These are phyloP conservation scores for Chalciporus sphaerocephalus DNA, from an alignment of 768 basidiomycete genomes.

Conservation along the genomic window DNA sequence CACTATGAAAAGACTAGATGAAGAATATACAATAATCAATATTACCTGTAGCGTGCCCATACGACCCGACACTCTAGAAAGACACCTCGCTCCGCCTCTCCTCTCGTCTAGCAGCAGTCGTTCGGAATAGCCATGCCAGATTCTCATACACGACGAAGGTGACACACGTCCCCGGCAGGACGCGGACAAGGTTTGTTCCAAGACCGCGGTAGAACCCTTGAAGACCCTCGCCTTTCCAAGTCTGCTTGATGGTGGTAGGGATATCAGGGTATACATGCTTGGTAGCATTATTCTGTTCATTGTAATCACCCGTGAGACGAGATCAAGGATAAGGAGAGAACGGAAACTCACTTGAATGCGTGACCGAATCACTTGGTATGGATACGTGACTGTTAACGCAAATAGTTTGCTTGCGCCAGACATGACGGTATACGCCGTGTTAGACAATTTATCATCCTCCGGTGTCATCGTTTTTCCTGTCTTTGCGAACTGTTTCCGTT, in stretches of 20 bases:
- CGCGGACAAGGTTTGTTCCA: conserved; percentile 89
- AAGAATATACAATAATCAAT: conserved; percentile 7
- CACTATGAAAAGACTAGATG: conserved; percentile 1
- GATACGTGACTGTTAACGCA: conserved; percentile 84
- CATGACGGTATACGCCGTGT: conserved; percentile 86
- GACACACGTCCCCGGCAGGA: conserved; percentile 94
- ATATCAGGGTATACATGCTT: conserved; percentile 76
- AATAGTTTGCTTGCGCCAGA: conserved; percentile 86
- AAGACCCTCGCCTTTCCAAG: conserved; percentile 76
- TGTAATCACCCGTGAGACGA: background rate
- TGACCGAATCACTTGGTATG: conserved; percentile 95
- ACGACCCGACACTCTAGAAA: background rate
- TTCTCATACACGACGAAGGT: conserved; percentile 98
- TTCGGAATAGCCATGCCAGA: conserved; percentile 74
- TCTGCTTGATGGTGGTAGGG: conserved; percentile 70
- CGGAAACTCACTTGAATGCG: conserved; percentile 70
- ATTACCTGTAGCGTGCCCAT: background rate
- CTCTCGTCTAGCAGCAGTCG: conserved; percentile 55
- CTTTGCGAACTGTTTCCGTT: conserved; percentile 55
- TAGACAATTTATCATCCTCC: conserved; percentile 89
- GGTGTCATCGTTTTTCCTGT: conserved; percentile 62
- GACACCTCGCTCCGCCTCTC: conserved; percentile 4
- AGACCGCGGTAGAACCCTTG: conserved; percentile 93
- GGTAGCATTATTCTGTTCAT: conserved; percentile 59
- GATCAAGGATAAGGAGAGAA: background rate